Evolutionary conservation across 2,329 filamentous ascomycete species (phyloP), one percentile per base, ranked within the genome.

Genomic region (Arthroderma sp.): DNA sequence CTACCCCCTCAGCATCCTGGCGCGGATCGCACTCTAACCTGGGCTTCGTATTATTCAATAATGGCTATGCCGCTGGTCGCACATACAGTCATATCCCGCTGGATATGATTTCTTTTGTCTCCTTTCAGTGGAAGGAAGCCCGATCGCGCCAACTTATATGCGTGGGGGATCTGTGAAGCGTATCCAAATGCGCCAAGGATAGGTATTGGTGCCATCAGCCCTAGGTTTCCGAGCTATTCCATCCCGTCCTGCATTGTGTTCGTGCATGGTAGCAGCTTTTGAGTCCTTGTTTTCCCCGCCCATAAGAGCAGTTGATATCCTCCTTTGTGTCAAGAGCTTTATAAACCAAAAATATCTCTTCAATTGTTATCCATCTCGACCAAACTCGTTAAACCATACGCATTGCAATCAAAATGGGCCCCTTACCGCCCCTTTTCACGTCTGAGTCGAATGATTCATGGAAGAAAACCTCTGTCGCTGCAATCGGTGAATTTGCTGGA

Each of bases 401-500:
- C 23, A 31, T 11, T 17, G 8, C 8, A 35, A 35, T 17, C 47
- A 51, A 15, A 9, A 51, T 51, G 47, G 47, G 47, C 28, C 47
- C 47, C 25, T 23, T 54, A 15, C 51, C 51, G 23, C 17, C 33
- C 19, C 31, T 39, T 38, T 54, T 54, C 19, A 9, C 51, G 8
- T 39, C 31, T 13, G 31, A 37, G 13, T 54, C 51, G 25, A 54
- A 54, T 38, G 51, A 54, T 54, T 54, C 51, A 38, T 54, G 31
- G 31, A 39, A 28, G 31, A 54, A 37, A 11, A 38, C 51, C 2
- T 60, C 75, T 49, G 70, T 79, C 43, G 77, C 75, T 31, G 68
- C 72, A 13, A 55, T 76, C 8, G 76, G 76, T 19, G 79, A 81
- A 65, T 77, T 79, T 23, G 69, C 77, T 11, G 79, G 79, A 31